Conservation (phyloP, 2,329 filamentous ascomycete genomes). For the Venturia nashicola region DNA sequence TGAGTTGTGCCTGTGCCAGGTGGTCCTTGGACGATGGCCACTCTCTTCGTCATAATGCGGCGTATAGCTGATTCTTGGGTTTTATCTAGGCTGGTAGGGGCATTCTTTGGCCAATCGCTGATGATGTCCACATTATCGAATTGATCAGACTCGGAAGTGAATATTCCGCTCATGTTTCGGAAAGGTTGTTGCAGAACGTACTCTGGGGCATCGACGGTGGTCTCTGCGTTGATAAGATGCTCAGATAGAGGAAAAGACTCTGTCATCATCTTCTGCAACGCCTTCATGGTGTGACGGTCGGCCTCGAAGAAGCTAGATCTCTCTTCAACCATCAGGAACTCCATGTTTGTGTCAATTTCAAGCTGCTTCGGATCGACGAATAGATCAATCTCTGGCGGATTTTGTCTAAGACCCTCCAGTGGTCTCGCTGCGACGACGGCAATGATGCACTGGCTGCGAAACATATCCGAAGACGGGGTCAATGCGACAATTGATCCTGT, state of each 20-base stretch:
- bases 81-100: slow-evolving; percentile 45
- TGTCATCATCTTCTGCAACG: slow-evolving; percentile 52
- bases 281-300: slow-evolving; percentile 56
- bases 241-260: slow-evolving; percentile 49
- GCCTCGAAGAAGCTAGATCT: slow-evolving; percentile 66
- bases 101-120: slow-evolving; percentile 37
- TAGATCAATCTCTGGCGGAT: slow-evolving; percentile 63
- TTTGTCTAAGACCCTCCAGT: slow-evolving; percentile 47
- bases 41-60: slow-evolving; percentile 55
- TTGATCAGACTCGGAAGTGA: slow-evolving; percentile 15
- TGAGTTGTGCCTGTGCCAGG: slow-evolving; percentile 74
- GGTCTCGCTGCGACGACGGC: slow-evolving; percentile 62
- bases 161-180: slow-evolving; percentile 37
- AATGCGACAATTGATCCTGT: slow-evolving; percentile 44
- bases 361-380: slow-evolving; percentile 54
- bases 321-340: slow-evolving; percentile 70
- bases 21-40: slow-evolving; percentile 75
- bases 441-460: slow-evolving; percentile 52
- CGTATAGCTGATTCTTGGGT: slow-evolving; percentile 60
- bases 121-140: slow-evolving; percentile 42
- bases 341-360: slow-evolving; percentile 54
- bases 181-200: slow-evolving; percentile 40
- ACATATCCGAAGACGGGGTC: slow-evolving; percentile 45
- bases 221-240: slow-evolving; percentile 43
- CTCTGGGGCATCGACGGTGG: slow-evolving; percentile 34